Base-by-base conservation (phyloP, 106 monocot species). In the Allium cepa region DNA sequence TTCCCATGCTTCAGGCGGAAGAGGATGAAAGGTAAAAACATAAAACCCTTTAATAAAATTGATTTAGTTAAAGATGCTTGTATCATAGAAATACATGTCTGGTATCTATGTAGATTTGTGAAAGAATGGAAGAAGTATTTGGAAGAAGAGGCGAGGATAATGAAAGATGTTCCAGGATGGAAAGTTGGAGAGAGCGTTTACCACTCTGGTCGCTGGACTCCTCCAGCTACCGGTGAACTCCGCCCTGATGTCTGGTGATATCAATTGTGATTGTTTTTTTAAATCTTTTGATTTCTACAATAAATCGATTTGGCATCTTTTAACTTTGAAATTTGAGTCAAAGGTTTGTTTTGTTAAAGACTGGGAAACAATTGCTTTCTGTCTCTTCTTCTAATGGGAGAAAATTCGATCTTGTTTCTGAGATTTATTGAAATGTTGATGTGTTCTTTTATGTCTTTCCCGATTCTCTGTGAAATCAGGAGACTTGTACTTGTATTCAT, bases 121-220 rank as follows among this genome's bases (percentile, higher is more conserved):
- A 84, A 86, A 66, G 86, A 96, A 71, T 96, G 88, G 85, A 84
- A 82, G 50, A 89, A 87, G 17, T 82, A 78, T 64, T 73, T 97
- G 59, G 91, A 88, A 66, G 88, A 88, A 56, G 92, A 97, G 80
- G 86, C 88, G 1, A 84, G 80, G 64, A 97, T 92, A 26, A 97
- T 97, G 96, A 97, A 92, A 68, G 88, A 94, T 67, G 88, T 89
- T 26, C 96, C 88, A 9, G 86, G 91, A 22, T 97, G 96, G 96
- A 88, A 92, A 79, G 91, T 97, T 36, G 88, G 96, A 1, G 82
- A 82, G 70, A 87, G 77, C 22, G 96, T 97, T 7, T 97, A 97
- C 73, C 70, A 82, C 78, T 92, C 96, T 7, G 88, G 92, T 8
- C 78, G 80, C 53, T 92, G 96, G 96, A 87, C 82, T 77, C 95